Evolutionary conservation across 1,284 basidiomycete species (phyloP).

Genomic region (Irpex lacteus): DNA sequence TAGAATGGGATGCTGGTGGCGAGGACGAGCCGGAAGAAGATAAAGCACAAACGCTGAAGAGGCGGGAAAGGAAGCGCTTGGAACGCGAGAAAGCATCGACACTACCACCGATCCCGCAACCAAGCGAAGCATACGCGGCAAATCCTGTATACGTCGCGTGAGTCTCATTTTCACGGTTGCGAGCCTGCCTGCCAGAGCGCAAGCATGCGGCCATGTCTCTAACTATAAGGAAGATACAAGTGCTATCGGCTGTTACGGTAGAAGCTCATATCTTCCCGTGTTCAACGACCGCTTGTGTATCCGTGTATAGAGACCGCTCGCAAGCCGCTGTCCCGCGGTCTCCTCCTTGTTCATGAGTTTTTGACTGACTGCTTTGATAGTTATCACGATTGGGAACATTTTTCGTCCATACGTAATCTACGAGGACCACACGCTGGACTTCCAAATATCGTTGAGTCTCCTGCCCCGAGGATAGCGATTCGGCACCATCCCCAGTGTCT

Average conservation of each 20-base stretch:
- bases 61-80: constrained; percentile 36
- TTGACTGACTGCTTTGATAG: constrained; percentile 33
- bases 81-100: constrained; percentile 26
- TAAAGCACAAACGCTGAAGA: constrained; percentile 26
- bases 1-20: constrained; percentile 66
- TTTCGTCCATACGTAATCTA: constrained; percentile 87
- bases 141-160: constrained; percentile 72
- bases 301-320: too few relatives aligned
- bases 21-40: constrained; percentile 24
- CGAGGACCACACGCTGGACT: constrained; percentile 81
- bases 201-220: too few relatives aligned
- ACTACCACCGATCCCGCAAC: constrained; percentile 23
- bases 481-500: constrained; percentile 18
- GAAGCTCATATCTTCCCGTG: too few relatives aligned
- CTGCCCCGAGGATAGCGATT: constrained; percentile 24
- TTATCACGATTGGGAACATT: constrained; percentile 93
- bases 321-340: too few relatives aligned
- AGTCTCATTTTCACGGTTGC: constrained; percentile 33
- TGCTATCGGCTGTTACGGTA: too few relatives aligned
- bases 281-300: too few relatives aligned
- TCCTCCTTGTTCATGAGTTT: too few relatives aligned
- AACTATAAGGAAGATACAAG: too few relatives aligned
- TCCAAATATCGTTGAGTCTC: constrained; percentile 64
- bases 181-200: neutral
- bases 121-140: constrained; percentile 29